Percentiles rank a stretch among this genome's conserved stretches.
Conservation (phyloP, 306 rosid genomes). For the Arachis stenosperma region DNA sequence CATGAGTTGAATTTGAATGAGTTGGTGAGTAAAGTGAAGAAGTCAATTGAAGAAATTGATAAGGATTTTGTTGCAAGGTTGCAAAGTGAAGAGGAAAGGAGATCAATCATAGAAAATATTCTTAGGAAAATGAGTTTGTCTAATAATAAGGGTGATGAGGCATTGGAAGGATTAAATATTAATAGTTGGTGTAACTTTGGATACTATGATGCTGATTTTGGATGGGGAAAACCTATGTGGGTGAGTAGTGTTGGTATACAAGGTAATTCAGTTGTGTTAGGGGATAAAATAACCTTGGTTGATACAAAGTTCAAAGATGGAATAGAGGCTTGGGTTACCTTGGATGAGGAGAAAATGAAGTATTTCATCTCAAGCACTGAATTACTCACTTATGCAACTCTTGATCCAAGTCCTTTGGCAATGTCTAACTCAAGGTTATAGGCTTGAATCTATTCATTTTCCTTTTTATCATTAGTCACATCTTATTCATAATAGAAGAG, state of each 20-base stretch:
- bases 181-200: slow-evolving; percentile 43
- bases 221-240: slow-evolving; percentile 9
- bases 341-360: no score
- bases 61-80: slow-evolving; percentile 6
- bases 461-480: no score
- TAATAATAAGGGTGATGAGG: background rate
- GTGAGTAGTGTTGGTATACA: slow-evolving; percentile 21
- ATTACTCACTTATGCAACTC: no score
- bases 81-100: slow-evolving; percentile 5
- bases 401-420: background rate
- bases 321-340: no score
- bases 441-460: no score
- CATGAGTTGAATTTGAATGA: background rate
- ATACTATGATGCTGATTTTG: slow-evolving; percentile 45
- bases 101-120: background rate
- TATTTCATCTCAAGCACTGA: no score
- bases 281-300: slow-evolving; percentile 26
- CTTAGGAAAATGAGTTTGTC: background rate
- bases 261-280: background rate
- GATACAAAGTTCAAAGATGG: background rate
- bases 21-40: slow-evolving; percentile 32
- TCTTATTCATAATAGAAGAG: no score
- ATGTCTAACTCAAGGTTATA: background rate
- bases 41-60: slow-evolving; percentile 10
- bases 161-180: slow-evolving; percentile 23